phyloP scores from a whole-genome alignment of 2,329 filamentous ascomycete genomes.

The Arthrobotrys iridis region DNA sequence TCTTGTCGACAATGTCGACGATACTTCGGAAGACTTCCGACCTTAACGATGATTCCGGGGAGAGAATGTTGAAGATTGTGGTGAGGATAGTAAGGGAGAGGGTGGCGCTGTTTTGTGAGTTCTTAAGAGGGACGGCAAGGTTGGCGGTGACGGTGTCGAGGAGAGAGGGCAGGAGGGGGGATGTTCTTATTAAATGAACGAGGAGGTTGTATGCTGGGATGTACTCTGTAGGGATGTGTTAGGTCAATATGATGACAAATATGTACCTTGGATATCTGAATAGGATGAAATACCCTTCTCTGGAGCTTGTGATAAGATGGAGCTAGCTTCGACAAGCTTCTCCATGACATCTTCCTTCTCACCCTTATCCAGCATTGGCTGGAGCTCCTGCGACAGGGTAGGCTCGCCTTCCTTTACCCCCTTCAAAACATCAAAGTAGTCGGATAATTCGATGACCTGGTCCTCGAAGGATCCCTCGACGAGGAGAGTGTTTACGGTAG shows the following conservation, averaged over 20 bases:
- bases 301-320: conserved; percentile 80
- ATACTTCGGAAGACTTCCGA: conserved; percentile 93
- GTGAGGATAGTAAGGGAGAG: conserved; percentile 90
- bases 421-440: conserved; percentile 86
- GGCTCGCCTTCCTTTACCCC: conserved; percentile 72
- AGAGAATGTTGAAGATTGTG: conserved; percentile 95
- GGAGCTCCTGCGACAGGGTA: conserved; percentile 70
- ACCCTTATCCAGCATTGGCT: conserved; percentile 76
- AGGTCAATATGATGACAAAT: conserved; percentile 27
- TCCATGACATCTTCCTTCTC: conserved; percentile 85
- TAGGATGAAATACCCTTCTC: conserved; percentile 74
- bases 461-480: conserved; percentile 91
- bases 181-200: conserved; percentile 89
- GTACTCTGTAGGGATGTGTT: conserved; percentile 72
- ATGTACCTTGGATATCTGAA: background rate
- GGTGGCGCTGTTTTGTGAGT: conserved; percentile 85
- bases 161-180: conserved; percentile 83
- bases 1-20: conserved; percentile 79
- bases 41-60: conserved; percentile 78
- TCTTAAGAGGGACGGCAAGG: conserved; percentile 84
- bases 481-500: conserved; percentile 65
- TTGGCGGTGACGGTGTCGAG: conserved; percentile 88
- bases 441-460: conserved; percentile 80
- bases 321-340: conserved; percentile 84
- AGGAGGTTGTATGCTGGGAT: conserved; percentile 96